phyloP scores from a whole-genome alignment of 768 basidiomycete genomes.

The Leccinellum rugosiceps region DNA sequence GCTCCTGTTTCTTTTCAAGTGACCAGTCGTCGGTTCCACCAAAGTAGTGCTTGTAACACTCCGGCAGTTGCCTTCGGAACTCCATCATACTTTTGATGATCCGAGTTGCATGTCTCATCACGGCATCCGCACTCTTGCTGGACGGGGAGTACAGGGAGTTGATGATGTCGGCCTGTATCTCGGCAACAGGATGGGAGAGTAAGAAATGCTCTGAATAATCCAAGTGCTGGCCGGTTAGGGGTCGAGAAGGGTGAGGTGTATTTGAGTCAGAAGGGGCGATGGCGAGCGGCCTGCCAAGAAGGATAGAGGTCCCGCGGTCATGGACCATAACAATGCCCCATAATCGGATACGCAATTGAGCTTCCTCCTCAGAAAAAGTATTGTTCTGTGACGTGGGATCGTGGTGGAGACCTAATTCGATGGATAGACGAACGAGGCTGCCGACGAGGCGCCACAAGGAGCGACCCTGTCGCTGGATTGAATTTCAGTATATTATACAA shows the following conservation, averaged over 20 bases:
- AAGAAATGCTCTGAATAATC: slow-evolving; percentile 81
- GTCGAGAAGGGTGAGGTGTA: slow-evolving; percentile 64
- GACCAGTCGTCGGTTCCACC: slow-evolving; percentile 76
- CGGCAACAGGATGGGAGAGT: slow-evolving; percentile 68
- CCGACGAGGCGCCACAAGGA: slow-evolving; percentile 87
- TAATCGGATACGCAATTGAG: slow-evolving; percentile 72
- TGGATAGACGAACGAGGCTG: slow-evolving; percentile 74
- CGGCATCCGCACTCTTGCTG: slow-evolving; percentile 61
- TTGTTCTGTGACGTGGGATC: slow-evolving; percentile 66
- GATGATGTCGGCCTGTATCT: slow-evolving; percentile 88
- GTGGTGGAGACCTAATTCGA: slow-evolving; percentile 84
- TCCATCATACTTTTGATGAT: slow-evolving; percentile 77
- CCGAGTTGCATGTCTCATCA: slow-evolving; percentile 74
- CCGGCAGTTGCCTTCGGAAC: slow-evolving; percentile 66
- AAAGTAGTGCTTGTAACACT: slow-evolving; percentile 72
- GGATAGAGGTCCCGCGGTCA: slow-evolving; percentile 84
- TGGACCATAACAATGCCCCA: slow-evolving; percentile 86
- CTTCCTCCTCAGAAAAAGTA: slow-evolving; percentile 72
- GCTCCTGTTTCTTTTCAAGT: slow-evolving; percentile 56
- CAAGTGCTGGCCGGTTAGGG: slow-evolving; percentile 22
- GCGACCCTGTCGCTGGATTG: slow-evolving; percentile 75
- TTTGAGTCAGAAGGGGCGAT: slow-evolving; percentile 82
- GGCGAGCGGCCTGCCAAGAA: slow-evolving; percentile 80
- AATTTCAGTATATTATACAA: not conserved
- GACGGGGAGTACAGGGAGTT: slow-evolving; percentile 80